Base-by-base conservation (phyloP, 495 filamentous ascomycete species). In the Hypoxylon fuscum region DNA sequence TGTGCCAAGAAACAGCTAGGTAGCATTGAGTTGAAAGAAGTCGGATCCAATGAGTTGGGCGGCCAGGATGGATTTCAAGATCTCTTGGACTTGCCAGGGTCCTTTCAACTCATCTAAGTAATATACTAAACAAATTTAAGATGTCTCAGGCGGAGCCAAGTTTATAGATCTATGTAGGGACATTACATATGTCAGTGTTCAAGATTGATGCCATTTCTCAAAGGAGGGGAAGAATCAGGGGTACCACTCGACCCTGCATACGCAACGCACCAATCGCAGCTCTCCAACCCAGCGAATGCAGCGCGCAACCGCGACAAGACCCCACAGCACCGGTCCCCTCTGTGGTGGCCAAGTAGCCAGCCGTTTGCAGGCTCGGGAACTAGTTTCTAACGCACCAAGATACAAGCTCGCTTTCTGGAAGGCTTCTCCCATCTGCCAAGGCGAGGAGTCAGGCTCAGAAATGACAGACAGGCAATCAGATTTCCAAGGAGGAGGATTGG, bases 161-260 rank as follows among this genome's bases (percentile, higher is more conserved):
- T n/a, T n/a, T n/a, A n/a, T n/a, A n/a, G n/a, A n/a, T n/a, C n/a
- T n/a, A n/a, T n/a, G n/a, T n/a, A n/a, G n/a, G n/a, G n/a, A n/a
- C n/a, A n/a, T n/a, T n/a, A n/a, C n/a, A n/a, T n/a, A n/a, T n/a
- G n/a, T n/a, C n/a, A n/a, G n/a, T n/a, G n/a, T n/a, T n/a, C n/a
- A n/a, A n/a, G n/a, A n/a, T n/a, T n/a, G n/a, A n/a, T n/a, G n/a
- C n/a, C n/a, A n/a, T n/a, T n/a, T n/a, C n/a, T n/a, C n/a, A 27
- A 27, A 8, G 25, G 25, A 8, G 25, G 8, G 25, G 25, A 27
- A 27, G 8, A 27, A 27, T n/a, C n/a, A n/a, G n/a, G n/a, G n/a
- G n/a, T n/a, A n/a, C n/a, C 31, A 6, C 27, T 44, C 21, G 34
- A 63, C 59, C 59, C 59, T 63, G 61, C 61, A 64, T 59, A 49